Evolutionary conservation across 768 basidiomycete genomes (phyloP).

Genomic region (Lactarius akahatsu): DNA sequence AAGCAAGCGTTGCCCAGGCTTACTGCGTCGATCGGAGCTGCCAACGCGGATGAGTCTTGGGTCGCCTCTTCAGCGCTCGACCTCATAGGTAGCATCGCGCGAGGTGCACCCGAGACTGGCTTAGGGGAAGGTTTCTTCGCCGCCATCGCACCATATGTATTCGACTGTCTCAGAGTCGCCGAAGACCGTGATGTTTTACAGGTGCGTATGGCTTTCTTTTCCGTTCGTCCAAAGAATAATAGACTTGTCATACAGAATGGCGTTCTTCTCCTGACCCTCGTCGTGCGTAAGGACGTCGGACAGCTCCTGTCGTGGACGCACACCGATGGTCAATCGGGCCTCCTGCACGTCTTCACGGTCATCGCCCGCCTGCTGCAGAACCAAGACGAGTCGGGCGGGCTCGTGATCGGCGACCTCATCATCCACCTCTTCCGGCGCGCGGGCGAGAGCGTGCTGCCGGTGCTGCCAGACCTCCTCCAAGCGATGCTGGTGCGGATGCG

Average conservation of each 20-base stretch:
- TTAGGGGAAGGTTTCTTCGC: slow-evolving; percentile 83
- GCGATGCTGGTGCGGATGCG: slow-evolving; percentile 82
- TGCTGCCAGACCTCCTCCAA: slow-evolving; percentile 81
- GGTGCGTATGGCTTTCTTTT: slow-evolving; percentile 39
- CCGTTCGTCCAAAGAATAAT: slow-evolving; percentile 1
- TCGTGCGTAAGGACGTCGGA: slow-evolving; percentile 83
- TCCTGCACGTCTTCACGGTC: slow-evolving; percentile 70
- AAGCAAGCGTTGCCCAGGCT: slow-evolving; percentile 72
- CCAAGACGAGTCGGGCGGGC: slow-evolving; percentile 88
- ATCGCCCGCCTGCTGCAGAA: slow-evolving; percentile 75
- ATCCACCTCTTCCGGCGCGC: slow-evolving; percentile 88
- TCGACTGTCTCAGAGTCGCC: slow-evolving; percentile 61
- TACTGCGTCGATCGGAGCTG: slow-evolving; percentile 57
- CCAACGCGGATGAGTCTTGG: slow-evolving; percentile 66
- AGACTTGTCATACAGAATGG: slow-evolving; percentile 57
- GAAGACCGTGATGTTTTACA: slow-evolving; percentile 88
- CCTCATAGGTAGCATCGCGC: slow-evolving; percentile 67
- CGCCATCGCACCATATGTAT: slow-evolving; percentile 70
- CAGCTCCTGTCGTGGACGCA: slow-evolving; percentile 81
- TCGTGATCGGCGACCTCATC: slow-evolving; percentile 92
- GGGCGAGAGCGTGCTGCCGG: slow-evolving; percentile 75
- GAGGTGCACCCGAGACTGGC: slow-evolving; percentile 59
- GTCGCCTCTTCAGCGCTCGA: slow-evolving; percentile 81
- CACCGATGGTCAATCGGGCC: slow-evolving; percentile 63
- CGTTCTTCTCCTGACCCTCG: slow-evolving; percentile 72